Base-by-base conservation (phyloP, 2,329 filamentous ascomycete species). In the Colletotrichum gigasporum region DNA sequence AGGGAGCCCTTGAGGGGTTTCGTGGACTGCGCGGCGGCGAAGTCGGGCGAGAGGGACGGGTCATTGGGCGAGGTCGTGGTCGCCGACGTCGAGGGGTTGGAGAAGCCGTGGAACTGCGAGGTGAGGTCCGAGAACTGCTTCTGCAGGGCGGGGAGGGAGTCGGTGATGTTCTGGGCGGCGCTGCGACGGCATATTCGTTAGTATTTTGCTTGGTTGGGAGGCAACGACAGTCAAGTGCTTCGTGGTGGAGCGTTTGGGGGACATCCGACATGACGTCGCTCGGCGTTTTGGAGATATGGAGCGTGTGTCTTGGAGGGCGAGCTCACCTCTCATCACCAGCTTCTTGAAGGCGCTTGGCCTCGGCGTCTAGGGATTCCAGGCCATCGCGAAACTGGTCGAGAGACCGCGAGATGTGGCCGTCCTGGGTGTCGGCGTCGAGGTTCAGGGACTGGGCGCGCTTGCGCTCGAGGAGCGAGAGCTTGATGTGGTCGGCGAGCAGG, bases 401-500 rank as follows among this genome's bases (percentile, higher is more conserved):
- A 3, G 94, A 97, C 54, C 93, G 88, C 14, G 92, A 91, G 70
- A 98, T 94, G 76, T 97, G 92, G 39, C 91, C 91, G 80, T 97
- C 94, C 78, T 97, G 93, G 18, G 90, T 89, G 74, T 91, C 91
- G 52, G 88, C 88, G 63, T 93, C 88, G 59, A 97, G 86, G 70
- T 93, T 90, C 44, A 97, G 85, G 12, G 89, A 91, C 71, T 93
- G 88, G 50, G 94, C 93, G 63, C 95, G 90, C 80, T 97, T 91
- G 63, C 95, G 90, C 82, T 98, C 96, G 24, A 98, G 89, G 14
- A 99, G 86, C 12, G 94, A 97, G 66, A 98, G 88, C 80, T 98
- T 97, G 84, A 98, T 92, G 79, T 98, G 95, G 80, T 99, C 96
- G 73, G 94, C 93, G 62, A 98, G 88, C 56, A 98, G 90, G 76